phyloP scores from a whole-genome alignment of 352 stramenopile species.

The Phytophthora cryptogea region DNA sequence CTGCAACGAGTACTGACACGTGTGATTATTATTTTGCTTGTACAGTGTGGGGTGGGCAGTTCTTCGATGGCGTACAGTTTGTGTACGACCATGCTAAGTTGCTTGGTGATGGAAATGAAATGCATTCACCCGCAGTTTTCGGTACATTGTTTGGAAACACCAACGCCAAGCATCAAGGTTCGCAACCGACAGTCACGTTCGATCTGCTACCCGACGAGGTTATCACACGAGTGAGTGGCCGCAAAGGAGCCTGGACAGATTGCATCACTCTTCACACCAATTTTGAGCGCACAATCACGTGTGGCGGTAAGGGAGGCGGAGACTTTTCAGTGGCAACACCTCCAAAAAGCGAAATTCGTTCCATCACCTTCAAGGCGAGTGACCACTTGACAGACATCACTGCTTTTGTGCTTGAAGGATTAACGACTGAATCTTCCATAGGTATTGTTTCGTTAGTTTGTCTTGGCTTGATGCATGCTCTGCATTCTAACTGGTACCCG shows the following conservation, averaged over 20 bases:
- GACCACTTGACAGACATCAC: constrained; percentile 67
- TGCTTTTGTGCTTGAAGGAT: constrained; percentile 48
- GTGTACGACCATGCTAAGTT: constrained; percentile 43
- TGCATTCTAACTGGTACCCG: background rate
- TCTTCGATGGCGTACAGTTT: constrained; percentile 73
- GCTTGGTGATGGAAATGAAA: background rate
- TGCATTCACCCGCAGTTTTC: constrained; percentile 6
- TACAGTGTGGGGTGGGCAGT: constrained; percentile 75
- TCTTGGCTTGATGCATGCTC: background rate
- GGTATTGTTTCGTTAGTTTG: constrained; percentile 11
- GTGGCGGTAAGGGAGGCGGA: constrained; percentile 62
- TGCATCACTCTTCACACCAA: constrained; percentile 64
- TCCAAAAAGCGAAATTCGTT: constrained; percentile 53
- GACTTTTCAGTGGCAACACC: constrained; percentile 50
- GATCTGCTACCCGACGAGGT: constrained; percentile 54
- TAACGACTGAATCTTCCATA: constrained; percentile 20
- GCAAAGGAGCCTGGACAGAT: constrained; percentile 82
- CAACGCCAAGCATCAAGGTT: constrained; percentile 30
- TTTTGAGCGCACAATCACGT: constrained; percentile 59
- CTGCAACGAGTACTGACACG: constrained; percentile 9
- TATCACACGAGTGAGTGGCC: constrained; percentile 51
- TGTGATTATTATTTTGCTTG: constrained; percentile 13
- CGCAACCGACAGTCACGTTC: constrained; percentile 40
- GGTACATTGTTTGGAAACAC: constrained; percentile 61
- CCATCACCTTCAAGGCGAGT: constrained; percentile 60